phyloP scores from a whole-genome alignment of 129 eudicot genomes.

The carrot (Daucus carota) region DNA sequence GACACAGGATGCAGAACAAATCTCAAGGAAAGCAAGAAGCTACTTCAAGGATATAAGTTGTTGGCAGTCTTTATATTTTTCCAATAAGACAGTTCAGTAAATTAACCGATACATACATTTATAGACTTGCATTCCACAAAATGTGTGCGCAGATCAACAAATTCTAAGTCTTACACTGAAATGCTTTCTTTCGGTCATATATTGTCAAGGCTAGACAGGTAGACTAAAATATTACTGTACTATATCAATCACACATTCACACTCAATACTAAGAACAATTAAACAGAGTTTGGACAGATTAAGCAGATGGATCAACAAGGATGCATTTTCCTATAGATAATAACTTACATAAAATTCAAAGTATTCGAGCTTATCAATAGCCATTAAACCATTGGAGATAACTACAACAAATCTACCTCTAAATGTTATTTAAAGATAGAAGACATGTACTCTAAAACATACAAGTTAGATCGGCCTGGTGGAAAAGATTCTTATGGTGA shows the following conservation, averaged over 20 bases:
- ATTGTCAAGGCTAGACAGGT: neutral
- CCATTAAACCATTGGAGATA: neutral
- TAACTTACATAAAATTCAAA: conserved; percentile 13
- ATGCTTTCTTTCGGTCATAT: neutral
- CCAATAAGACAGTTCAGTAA: neutral
- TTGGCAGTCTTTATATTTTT: neutral
- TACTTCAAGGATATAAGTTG: neutral
- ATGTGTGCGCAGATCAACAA: neutral
- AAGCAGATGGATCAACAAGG: neutral
- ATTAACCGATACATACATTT: neutral
- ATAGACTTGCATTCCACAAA: neutral
- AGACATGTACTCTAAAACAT: conserved; percentile 17
- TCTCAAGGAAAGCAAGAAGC: neutral
- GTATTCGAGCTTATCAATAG: conserved; percentile 10
- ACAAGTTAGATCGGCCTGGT: conserved; percentile 28
- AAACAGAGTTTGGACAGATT: neutral
- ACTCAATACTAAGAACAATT: neutral
- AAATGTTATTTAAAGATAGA: conserved; percentile 17
- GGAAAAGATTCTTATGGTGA: conserved; percentile 15
- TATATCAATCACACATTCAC: neutral
- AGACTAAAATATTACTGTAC: neutral
- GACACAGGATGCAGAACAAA: neutral
- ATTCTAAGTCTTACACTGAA: neutral
- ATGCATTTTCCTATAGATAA: conserved; percentile 9
- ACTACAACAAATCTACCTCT: conserved; percentile 17